Evolutionary conservation across 306 rosid species (phyloP).

Genomic region (Chamaecrista fasciculata): DNA sequence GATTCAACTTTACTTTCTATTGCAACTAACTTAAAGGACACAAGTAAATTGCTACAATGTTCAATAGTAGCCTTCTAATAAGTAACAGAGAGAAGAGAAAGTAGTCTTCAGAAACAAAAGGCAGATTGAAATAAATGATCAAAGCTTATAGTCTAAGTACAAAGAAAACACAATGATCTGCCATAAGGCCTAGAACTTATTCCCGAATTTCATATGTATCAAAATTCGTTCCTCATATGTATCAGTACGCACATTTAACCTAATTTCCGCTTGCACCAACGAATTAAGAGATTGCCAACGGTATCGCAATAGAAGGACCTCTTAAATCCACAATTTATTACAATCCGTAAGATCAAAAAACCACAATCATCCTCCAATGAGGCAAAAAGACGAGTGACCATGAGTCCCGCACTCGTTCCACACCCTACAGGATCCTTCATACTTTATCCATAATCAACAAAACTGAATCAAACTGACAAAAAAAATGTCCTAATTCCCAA

Average conservation of each 20-base stretch:
- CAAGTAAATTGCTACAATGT: neutral
- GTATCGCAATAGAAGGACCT: neutral
- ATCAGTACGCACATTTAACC: neutral
- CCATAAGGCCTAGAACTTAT: neutral
- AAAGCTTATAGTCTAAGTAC: neutral
- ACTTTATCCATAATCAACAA: neutral
- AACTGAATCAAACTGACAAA: neutral
- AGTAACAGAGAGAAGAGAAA: neutral
- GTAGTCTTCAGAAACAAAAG: neutral
- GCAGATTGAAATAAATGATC: neutral
- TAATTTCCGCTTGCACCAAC: neutral
- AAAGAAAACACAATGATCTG: neutral
- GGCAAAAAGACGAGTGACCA: neutral
- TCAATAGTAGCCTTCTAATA: neutral
- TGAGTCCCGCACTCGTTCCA: neutral
- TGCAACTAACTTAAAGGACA: neutral
- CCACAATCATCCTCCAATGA: neutral
- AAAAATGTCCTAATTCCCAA: neutral
- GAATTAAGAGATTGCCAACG: neutral
- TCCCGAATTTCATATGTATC: neutral
- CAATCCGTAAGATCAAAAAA: neutral
- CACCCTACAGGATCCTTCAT: conserved; percentile 4
- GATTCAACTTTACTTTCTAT: neutral
- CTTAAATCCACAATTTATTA: neutral
- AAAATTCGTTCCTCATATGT: too few relatives aligned